phyloP scores from a whole-genome alignment of 495 filamentous ascomycete species.

The Platismatia glauca region DNA sequence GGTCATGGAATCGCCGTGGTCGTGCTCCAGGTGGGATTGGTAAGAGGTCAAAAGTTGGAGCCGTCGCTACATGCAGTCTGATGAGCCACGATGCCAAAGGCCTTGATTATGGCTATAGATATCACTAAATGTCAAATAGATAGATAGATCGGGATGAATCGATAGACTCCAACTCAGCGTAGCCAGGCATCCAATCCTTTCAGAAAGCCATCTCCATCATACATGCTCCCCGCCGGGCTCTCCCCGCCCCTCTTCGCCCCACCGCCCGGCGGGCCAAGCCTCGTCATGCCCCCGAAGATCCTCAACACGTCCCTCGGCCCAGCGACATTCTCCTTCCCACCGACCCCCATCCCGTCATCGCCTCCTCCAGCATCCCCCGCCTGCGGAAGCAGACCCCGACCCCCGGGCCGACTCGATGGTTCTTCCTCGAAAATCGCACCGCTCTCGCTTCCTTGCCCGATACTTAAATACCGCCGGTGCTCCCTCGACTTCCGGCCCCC shows the following conservation, averaged over 20 bases:
- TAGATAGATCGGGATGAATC: too few relatives aligned
- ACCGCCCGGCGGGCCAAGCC: not conserved
- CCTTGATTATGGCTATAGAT: not conserved
- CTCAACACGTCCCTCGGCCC: not conserved
- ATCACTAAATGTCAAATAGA: not conserved
- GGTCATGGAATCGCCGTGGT: constrained; percentile 13
- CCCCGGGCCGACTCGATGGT: not conserved
- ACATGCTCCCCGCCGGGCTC: constrained; percentile 30
- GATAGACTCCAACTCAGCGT: too few relatives aligned
- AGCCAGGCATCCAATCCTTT: constrained; percentile 26
- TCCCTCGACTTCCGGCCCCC: constrained; percentile 4
- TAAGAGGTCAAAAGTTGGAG: not conserved
- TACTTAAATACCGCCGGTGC: constrained; percentile 15
- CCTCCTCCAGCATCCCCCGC: not conserved
- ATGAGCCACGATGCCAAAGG: not conserved
- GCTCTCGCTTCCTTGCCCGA: constrained; percentile 14
- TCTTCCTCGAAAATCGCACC: constrained; percentile 6
- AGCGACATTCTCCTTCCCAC: not conserved
- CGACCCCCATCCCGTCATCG: not conserved
- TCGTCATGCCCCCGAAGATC: not conserved
- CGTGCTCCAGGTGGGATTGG: not conserved
- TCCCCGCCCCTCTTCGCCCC: not conserved
- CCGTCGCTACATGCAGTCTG: not conserved
- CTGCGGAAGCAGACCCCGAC: not conserved
- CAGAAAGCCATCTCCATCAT: constrained; percentile 43